phyloP scores from a whole-genome alignment of 2,329 filamentous ascomycete species.

The Raffaelea deltoideospora region DNA sequence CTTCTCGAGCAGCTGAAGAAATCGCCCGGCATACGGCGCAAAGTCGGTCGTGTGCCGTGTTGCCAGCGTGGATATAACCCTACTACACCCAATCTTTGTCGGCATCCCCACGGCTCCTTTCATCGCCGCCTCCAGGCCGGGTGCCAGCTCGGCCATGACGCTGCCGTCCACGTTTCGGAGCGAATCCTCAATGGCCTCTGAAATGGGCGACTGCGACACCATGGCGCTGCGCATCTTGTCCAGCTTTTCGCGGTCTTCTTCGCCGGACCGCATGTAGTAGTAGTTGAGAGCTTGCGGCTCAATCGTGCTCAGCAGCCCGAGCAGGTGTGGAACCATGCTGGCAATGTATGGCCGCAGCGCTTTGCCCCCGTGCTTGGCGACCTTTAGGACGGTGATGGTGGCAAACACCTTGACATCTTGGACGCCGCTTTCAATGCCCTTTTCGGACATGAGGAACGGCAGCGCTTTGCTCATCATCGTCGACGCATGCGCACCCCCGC shows the following conservation, averaged over 20 bases:
- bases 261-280: slow-evolving; percentile 76
- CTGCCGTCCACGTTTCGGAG: slow-evolving; percentile 67
- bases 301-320: slow-evolving; percentile 71
- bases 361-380: slow-evolving; percentile 78
- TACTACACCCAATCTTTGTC: slow-evolving; percentile 81
- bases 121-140: slow-evolving; percentile 61
- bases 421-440: slow-evolving; percentile 76
- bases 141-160: slow-evolving; percentile 61
- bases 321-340: slow-evolving; percentile 63
- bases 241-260: slow-evolving; percentile 75
- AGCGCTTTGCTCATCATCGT: slow-evolving; percentile 71
- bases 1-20: slow-evolving; percentile 66
- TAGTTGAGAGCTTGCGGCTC: slow-evolving; percentile 88
- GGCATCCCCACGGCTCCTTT: slow-evolving; percentile 81
- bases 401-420: slow-evolving; percentile 79
- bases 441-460: slow-evolving; percentile 78
- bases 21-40: slow-evolving; percentile 56
- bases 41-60: slow-evolving; percentile 66
- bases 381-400: slow-evolving; percentile 67
- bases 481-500: slow-evolving; percentile 14
- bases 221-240: slow-evolving; percentile 72
- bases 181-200: slow-evolving; percentile 80
- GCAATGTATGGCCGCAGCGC: slow-evolving; percentile 68
- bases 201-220: slow-evolving; percentile 76
- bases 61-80: slow-evolving; percentile 70